A percentile compares a stretch with the other conserved stretches of the same genome.
Evolutionary conservation across 2,329 filamentous ascomycete genomes (phyloP).

Genomic region (Talaromyces sp.): DNA sequence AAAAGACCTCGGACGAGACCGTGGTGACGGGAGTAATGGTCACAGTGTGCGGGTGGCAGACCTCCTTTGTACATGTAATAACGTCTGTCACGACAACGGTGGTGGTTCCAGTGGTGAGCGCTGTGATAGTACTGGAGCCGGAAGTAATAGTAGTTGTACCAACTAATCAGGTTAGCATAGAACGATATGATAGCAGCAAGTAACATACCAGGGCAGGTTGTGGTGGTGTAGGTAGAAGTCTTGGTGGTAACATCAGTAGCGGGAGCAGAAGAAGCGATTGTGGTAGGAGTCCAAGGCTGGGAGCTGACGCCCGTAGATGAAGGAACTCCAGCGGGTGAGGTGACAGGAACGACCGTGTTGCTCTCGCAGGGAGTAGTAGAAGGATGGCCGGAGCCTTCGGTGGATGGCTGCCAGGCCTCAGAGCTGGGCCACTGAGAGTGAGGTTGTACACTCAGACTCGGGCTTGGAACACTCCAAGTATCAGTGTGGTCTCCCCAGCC

Average conservation of each 20-base stretch:
- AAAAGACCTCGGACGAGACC: constrained; percentile 2
- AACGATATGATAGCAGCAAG: not conserved
- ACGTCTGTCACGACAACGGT: constrained; percentile 12
- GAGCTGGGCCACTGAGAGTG: not conserved
- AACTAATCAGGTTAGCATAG: not conserved
- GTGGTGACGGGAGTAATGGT: constrained; percentile 2
- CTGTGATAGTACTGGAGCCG: constrained; percentile 13
- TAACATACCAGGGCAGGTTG: constrained; percentile 16
- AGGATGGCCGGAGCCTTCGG: too few relatives aligned
- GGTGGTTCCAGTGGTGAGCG: constrained; percentile 12
- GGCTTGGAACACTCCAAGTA: not conserved
- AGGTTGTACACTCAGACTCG: not conserved
- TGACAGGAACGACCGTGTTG: constrained; percentile 13
- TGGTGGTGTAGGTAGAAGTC: constrained; percentile 13
- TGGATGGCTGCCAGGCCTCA: not conserved
- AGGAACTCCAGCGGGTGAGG: not conserved
- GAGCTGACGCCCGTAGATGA: not conserved
- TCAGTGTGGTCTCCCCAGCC: not conserved
- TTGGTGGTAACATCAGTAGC: constrained; percentile 1
- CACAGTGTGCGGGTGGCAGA: constrained; percentile 13
- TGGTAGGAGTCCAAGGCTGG: not conserved
- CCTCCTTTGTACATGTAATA: constrained; percentile 14
- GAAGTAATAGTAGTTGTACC: constrained; percentile 14
- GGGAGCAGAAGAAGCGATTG: not conserved
- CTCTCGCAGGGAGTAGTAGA: constrained; percentile 5